Evolutionary conservation across 169 alveolate species (phyloP), one percentile per base, ranked within the genome.

Genomic region (Theileria parva): DNA sequence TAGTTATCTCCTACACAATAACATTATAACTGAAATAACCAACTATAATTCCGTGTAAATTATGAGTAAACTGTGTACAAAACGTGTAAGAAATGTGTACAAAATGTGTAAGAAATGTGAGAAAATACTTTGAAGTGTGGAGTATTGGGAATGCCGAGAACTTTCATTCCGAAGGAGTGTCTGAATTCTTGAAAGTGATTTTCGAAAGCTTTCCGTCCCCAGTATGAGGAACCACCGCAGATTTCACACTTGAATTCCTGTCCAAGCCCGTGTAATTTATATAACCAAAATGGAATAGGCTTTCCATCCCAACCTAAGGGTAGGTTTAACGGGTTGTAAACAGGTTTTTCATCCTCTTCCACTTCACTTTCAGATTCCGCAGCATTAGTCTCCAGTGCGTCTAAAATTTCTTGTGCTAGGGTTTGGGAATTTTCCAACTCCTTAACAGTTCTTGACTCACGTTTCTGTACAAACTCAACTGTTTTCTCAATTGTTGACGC

Each of bases 221-320:
- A 98, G 92, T 98, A 98, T 28, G 99, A 94, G 74, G 97, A 97
- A 76, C 98, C 98, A 9, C 99, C 99, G 91, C 99, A 98, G 28
- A 97, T 97, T 87, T 98, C 99, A 76, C 99, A 97, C 87, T 96
- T 97, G 91, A 95, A 97, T 88, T 97, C 99, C 68, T 96, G 92
- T n/a, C 99, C 99, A 61, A 97, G 92, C 4, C 99, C 99, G 81
- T 98, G 99, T 50, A 98, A 93, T 79, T 98, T 98, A 93, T 97
- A 98, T 63, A 98, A 94, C 99, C 99, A 98, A 89, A 95, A 98
- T 11, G 99, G 99, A 55, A 98, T 96, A 17, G 99, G 99, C 81
- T 96, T 97, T 23, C 99, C 99, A 88, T 98, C 99, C 96, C 98
- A 97, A 6, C 99, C 99, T 30, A 97, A 92, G 9, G 99, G 99